These are phyloP conservation scores for Globisporangium iwayamae DNA, from an alignment of 352 stramenopile species.

Conservation along the genomic window DNA sequence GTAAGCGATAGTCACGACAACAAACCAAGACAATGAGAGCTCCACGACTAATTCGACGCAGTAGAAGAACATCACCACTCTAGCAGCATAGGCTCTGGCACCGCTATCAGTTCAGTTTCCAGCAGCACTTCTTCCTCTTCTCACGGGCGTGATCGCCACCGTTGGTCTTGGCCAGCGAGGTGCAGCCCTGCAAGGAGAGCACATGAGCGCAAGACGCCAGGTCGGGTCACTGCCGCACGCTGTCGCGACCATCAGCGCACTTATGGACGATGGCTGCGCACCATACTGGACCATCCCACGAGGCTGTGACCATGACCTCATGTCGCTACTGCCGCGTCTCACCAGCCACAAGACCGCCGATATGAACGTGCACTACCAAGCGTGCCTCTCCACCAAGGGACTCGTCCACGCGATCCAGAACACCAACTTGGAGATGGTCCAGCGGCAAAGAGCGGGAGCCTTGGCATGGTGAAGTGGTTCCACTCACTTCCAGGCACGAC, in stretches of 20 bases:
- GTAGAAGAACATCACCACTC: background rate
- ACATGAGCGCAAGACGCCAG: background rate
- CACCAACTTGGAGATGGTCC: conserved; percentile 4
- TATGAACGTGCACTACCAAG: conserved; percentile 1
- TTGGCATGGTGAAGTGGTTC: conserved; percentile 2
- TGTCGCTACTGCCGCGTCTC: background rate
- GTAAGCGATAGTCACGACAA: too few relatives aligned
- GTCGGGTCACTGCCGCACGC: background rate
- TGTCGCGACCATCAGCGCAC: background rate
- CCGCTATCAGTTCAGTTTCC: background rate
- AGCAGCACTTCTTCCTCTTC: background rate
- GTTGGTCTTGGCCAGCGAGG: background rate
- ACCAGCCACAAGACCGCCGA: background rate
- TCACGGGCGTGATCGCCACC: background rate
- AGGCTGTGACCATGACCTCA: background rate
- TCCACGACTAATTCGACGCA: background rate
- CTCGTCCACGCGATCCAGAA: background rate
- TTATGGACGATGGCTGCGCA: background rate
- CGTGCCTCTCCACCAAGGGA: background rate
- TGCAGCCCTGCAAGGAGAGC: background rate
- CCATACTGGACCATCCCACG: background rate
- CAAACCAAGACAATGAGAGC: too few relatives aligned
- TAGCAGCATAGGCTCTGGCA: background rate
- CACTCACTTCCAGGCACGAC: background rate
- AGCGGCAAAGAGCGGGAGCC: background rate